A percentile compares a stretch with the other conserved stretches of the same genome.
Evolutionary conservation across 2,329 filamentous ascomycete species (phyloP).

Genomic region (Epichloe sibirici): DNA sequence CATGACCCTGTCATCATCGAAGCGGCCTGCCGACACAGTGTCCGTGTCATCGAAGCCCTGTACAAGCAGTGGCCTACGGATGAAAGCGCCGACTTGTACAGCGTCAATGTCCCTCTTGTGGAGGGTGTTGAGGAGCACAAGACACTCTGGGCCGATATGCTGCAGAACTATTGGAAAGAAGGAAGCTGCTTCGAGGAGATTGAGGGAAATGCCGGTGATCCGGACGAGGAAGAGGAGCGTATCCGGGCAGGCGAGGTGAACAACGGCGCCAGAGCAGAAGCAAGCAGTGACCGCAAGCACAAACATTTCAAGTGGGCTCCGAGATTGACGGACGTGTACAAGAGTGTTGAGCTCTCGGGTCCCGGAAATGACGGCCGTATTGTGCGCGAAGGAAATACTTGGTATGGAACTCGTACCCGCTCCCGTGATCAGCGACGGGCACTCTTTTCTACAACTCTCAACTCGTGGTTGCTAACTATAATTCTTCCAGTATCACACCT

Average conservation of each 20-base stretch:
- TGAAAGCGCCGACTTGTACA: constrained; percentile 67
- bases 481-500: constrained; percentile 60
- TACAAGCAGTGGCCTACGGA: constrained; percentile 60
- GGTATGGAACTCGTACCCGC: constrained; percentile 36
- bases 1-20: constrained; percentile 74
- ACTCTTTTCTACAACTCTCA: background rate
- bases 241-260: constrained; percentile 51
- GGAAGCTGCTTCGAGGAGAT: constrained; percentile 80
- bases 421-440: background rate
- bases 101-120: constrained; percentile 78
- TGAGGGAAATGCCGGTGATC: constrained; percentile 50
- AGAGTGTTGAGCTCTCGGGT: constrained; percentile 65
- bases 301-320: constrained; percentile 95
- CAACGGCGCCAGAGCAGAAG: background rate
- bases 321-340: constrained; percentile 73
- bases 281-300: constrained; percentile 46
- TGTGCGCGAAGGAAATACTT: constrained; percentile 76
- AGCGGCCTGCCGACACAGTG: constrained; percentile 60
- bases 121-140: constrained; percentile 60
- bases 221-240: constrained; percentile 58
- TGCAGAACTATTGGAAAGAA: constrained; percentile 84
- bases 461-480: constrained; percentile 4
- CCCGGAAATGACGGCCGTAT: constrained; percentile 90
- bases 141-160: constrained; percentile 71
- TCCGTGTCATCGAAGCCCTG: constrained; percentile 69